Evolutionary conservation across 441 rosid genomes (phyloP).

Genomic region (Gossypium schwendimanii): DNA sequence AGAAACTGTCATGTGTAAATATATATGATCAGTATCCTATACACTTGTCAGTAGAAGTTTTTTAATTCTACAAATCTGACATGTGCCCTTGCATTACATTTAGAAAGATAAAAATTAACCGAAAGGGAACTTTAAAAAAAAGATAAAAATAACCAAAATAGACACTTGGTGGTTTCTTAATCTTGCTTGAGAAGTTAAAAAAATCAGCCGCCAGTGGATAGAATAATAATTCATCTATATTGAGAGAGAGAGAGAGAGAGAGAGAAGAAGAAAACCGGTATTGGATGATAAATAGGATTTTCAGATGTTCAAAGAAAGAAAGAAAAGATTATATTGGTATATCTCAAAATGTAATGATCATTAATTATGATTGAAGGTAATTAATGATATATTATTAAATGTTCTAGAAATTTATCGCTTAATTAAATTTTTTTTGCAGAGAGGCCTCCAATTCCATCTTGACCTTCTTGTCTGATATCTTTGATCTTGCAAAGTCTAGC

Average conservation of each 20-base stretch:
- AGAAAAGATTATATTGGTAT: background rate
- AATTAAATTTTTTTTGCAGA: constrained; percentile 35
- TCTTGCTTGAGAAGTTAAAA: background rate
- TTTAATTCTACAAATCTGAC: background rate
- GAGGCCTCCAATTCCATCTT: constrained; percentile 94
- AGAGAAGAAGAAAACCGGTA: background rate
- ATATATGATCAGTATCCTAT: background rate
- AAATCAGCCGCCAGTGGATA: background rate
- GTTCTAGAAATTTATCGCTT: background rate
- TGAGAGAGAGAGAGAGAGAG: background rate
- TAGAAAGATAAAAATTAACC: background rate
- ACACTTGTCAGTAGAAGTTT: background rate
- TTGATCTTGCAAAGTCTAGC: constrained; percentile 69
- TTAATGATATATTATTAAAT: background rate
- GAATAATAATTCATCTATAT: background rate
- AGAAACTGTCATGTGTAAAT: background rate
- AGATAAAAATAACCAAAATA: background rate
- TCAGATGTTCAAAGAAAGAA: background rate
- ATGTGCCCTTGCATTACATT: background rate
- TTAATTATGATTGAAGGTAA: background rate
- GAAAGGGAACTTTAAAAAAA: background rate
- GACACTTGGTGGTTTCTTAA: background rate
- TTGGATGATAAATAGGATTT: background rate
- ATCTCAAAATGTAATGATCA: background rate
- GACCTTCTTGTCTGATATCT: constrained; percentile 78